A percentile compares a stretch with the other conserved stretches of the same genome.
These are phyloP conservation scores for Zarea fungicola DNA, from an alignment of 2,329 filamentous ascomycete genomes.

Conservation along the genomic window DNA sequence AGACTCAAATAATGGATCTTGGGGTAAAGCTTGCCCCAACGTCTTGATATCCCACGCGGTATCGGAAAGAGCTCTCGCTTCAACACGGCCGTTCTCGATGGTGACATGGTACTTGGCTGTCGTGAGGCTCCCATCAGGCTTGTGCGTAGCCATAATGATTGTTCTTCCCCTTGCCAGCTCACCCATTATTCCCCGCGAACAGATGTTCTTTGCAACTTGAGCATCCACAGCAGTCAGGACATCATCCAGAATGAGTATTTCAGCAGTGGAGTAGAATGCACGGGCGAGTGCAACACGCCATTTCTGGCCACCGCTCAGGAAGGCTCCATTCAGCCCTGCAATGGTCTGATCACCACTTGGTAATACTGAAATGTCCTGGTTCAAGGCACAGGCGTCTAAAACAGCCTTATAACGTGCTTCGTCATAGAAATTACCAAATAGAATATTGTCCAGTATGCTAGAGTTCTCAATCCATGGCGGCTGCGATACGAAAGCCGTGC, in stretches of 20 bases:
- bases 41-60: neutral
- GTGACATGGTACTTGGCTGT: slow-evolving; percentile 11
- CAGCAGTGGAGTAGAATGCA: slow-evolving; percentile 39
- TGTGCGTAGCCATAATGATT: slow-evolving; percentile 15
- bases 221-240: slow-evolving; percentile 26
- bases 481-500: slow-evolving; percentile 41
- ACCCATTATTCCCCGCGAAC: slow-evolving; percentile 3
- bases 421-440: slow-evolving; percentile 37
- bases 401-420: slow-evolving; percentile 39
- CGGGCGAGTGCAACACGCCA: slow-evolving; percentile 41
- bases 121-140: neutral
- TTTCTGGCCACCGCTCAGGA: slow-evolving; percentile 41
- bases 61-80: neutral
- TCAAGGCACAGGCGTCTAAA: slow-evolving; percentile 39
- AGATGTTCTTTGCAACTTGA: slow-evolving; percentile 6
- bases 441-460: slow-evolving; percentile 39
- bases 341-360: slow-evolving; percentile 38
- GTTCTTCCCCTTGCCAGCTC: slow-evolving; percentile 12
- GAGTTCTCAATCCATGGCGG: slow-evolving; percentile 43
- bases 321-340: slow-evolving; percentile 38
- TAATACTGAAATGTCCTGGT: slow-evolving; percentile 38
- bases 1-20: too few species aligned
- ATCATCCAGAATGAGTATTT: slow-evolving; percentile 43
- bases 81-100: neutral
- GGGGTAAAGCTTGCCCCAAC: too few species aligned